These are phyloP conservation scores for Thalassiosira mediterranea DNA, from an alignment of 352 stramenopile genomes.

Conservation along the genomic window DNA sequence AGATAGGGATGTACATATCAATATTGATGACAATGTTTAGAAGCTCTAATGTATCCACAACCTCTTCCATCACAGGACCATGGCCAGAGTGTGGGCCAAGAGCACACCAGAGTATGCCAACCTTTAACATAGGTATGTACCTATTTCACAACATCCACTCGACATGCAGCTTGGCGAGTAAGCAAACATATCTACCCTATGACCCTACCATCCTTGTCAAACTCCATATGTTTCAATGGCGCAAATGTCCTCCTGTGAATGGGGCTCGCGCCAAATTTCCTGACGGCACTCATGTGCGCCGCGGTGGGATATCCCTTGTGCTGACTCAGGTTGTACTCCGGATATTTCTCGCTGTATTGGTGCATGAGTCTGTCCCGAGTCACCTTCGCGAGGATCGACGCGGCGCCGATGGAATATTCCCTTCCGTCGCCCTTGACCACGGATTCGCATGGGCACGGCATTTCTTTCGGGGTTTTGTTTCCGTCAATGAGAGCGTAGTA, in stretches of 20 bases:
- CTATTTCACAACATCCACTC: no score
- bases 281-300: constrained; percentile 90
- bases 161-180: no score
- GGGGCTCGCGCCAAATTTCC: constrained; percentile 88
- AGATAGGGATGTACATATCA: no score
- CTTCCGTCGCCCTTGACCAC: constrained; percentile 93
- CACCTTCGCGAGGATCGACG: constrained; percentile 98
- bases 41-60: no score
- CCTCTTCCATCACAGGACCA: no score
- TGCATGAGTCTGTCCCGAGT: constrained; percentile 97
- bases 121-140: no score
- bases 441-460: constrained; percentile 71
- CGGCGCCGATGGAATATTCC: constrained; percentile 95
- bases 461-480: constrained; percentile 91
- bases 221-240: constrained; percentile 89
- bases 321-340: constrained; percentile 91
- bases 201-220: constrained; percentile 62
- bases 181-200: no score
- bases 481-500: constrained; percentile 94
- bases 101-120: no score
- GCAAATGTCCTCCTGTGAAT: constrained; percentile 97
- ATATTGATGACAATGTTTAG: no score
- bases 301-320: constrained; percentile 97
- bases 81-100: no score
- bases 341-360: constrained; percentile 91